Conservation (phyloP, 306 rosid species). For the Nissolia schottii region DNA sequence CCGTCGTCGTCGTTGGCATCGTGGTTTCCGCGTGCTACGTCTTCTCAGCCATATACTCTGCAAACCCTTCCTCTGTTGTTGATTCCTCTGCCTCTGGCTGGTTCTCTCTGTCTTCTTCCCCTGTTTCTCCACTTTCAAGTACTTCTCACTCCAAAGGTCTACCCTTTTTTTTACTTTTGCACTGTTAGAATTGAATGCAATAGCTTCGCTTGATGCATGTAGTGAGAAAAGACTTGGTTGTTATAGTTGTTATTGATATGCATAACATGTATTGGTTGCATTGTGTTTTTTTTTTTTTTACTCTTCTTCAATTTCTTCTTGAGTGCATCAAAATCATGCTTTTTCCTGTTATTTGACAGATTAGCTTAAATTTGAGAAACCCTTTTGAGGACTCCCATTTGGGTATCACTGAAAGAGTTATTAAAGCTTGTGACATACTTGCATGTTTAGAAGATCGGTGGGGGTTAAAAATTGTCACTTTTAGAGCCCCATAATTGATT, state of each 20-base stretch:
- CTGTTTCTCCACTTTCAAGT: constrained; percentile 38
- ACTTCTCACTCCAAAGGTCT: constrained; percentile 8
- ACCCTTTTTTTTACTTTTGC: background rate
- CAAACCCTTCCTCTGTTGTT: constrained; percentile 29
- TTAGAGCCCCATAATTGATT: no score
- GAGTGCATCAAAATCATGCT: background rate
- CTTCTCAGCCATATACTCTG: constrained; percentile 63
- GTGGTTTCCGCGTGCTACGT: constrained; percentile 63
- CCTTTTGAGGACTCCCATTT: background rate
- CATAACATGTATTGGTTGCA: background rate
- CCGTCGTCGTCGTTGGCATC: constrained; percentile 53
- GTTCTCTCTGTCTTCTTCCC: constrained; percentile 28
- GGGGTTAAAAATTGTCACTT: no score
- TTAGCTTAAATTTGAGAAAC: background rate
- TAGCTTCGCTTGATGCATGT: background rate
- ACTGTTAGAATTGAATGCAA: background rate
- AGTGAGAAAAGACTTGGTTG: background rate
- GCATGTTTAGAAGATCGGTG: no score
- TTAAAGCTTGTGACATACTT: background rate
- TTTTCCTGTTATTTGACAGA: constrained; percentile 12
- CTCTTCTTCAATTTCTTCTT: background rate
- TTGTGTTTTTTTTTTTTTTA: background rate
- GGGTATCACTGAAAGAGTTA: background rate
- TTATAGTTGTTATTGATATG: no score
- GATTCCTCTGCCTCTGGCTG: constrained; percentile 17